phyloP scores from a whole-genome alignment of 2,329 filamentous ascomycete species.

The Plectosphaerella plurivora region DNA sequence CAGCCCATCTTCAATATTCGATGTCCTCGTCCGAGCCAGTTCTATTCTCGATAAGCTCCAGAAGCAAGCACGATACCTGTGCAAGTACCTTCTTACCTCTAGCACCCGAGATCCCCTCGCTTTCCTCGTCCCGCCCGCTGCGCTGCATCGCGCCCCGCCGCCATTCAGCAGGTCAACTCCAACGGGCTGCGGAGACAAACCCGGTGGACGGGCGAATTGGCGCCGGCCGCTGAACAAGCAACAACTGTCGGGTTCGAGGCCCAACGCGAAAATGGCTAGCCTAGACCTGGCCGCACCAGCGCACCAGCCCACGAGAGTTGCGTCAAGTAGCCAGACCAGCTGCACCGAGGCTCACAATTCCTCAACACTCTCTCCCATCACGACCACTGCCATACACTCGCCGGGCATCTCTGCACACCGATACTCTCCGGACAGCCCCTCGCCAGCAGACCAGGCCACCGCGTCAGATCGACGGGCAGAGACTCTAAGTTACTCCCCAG shows the following conservation, averaged over 20 bases:
- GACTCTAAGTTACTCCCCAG: too few relatives aligned
- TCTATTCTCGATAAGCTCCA: too few relatives aligned
- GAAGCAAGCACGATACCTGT: too few relatives aligned
- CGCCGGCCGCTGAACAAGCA: not conserved
- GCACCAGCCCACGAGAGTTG: not conserved
- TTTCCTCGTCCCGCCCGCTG: not conserved
- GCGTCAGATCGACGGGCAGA: too few relatives aligned
- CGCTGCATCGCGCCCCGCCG: not conserved
- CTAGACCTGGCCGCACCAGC: not conserved
- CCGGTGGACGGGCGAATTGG: not conserved
- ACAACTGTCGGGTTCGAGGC: not conserved
- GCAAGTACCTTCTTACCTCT: not conserved
- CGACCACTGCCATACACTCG: too few relatives aligned
- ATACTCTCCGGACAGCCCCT: too few relatives aligned
- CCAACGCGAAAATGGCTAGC: not conserved
- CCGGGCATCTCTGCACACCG: too few relatives aligned
- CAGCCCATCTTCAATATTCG: too few relatives aligned
- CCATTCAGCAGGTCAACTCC: not conserved
- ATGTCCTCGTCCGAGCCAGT: too few relatives aligned
- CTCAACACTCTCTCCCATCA: not conserved
- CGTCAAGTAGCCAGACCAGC: too few relatives aligned
- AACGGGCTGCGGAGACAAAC: not conserved
- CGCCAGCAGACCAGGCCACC: too few relatives aligned
- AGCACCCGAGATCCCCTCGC: not conserved
- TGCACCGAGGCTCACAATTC: not conserved